Base-by-base conservation (phyloP, 1,284 basidiomycete genomes). In the Spongispora temasekensis region DNA sequence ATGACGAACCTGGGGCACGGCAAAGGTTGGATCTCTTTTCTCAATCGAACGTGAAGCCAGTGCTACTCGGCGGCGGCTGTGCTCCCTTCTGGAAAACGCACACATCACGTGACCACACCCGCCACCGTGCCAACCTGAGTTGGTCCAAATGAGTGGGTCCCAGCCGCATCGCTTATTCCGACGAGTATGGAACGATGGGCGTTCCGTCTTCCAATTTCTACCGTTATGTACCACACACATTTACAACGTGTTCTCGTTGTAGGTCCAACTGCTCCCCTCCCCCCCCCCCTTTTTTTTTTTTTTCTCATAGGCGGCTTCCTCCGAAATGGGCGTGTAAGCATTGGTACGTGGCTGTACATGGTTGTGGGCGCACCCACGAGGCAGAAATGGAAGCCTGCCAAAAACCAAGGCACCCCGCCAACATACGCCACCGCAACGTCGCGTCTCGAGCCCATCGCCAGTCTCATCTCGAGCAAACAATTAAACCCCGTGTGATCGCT, bases 311-410 rank as follows among this genome's bases (percentile, higher is more conserved):
- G n/a, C n/a, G n/a, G n/a, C n/a, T n/a, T n/a, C n/a, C n/a, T n/a
- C n/a, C n/a, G n/a, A n/a, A 44, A 51, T 51, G 28, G 40, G 25
- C n/a, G 46, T 28, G 42, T 31, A 35, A 28, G 32, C 37, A 10
- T 55, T 68, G 72, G 70, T 37, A 32, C 12, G 65, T 67, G 72
- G 70, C 72, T 65, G 69, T 73, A n/a, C n/a, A n/a, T n/a, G 48
- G 58, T 23, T 60, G 64, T 72, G 73, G 56, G 60, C 68, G 65
- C 19, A 19, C 10, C 4, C 69, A 71, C 42, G 71, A 64, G 61
- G 66, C n/a, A n/a, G n/a, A n/a, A n/a, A n/a, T 62, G 61, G 71
- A 56, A 59, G 54, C 58, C 37, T 58, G 67, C 68, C 71, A 72
- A 57, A 32, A 0, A 61, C 63, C 63, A 70, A 68, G 65, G 64